phyloP scores from a whole-genome alignment of 2,329 filamentous ascomycete genomes.

The Paraphoma sp. region DNA sequence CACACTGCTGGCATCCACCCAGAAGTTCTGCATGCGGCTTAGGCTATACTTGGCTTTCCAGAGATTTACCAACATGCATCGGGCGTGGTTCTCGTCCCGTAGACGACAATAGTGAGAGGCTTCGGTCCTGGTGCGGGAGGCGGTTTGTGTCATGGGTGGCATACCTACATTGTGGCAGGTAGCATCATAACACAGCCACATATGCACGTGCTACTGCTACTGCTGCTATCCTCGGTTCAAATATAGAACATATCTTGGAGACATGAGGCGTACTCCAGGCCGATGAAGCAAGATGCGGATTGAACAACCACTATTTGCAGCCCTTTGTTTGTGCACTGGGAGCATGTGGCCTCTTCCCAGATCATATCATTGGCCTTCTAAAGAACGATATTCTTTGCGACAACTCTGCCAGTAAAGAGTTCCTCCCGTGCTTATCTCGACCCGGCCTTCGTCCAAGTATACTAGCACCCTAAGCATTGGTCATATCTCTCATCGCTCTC shows the following conservation, averaged over 20 bases:
- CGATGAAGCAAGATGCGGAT: slow-evolving; percentile 13
- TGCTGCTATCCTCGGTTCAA: background rate
- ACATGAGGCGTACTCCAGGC: background rate
- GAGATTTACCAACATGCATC: background rate
- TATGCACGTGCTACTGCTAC: background rate
- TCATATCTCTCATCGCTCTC: slow-evolving; percentile 31
- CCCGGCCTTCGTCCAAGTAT: too few species aligned
- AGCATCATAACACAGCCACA: background rate
- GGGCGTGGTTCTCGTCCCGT: too few species aligned
- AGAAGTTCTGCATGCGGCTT: background rate
- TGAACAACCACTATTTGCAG: background rate
- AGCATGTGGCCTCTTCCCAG: slow-evolving; percentile 52
- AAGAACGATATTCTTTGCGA: slow-evolving; percentile 61
- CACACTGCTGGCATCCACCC: background rate
- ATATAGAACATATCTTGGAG: background rate
- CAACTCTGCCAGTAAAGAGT: slow-evolving; percentile 44
- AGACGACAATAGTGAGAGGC: background rate
- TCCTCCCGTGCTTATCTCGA: background rate
- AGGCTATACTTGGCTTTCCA: background rate
- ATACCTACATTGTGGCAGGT: background rate
- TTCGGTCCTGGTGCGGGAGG: background rate
- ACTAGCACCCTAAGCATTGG: slow-evolving; percentile 31
- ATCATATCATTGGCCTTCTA: slow-evolving; percentile 60
- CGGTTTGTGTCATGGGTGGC: background rate
- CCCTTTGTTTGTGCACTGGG: background rate